phyloP scores from a whole-genome alignment of 345 rosid species.

The Populus pruinosa region DNA sequence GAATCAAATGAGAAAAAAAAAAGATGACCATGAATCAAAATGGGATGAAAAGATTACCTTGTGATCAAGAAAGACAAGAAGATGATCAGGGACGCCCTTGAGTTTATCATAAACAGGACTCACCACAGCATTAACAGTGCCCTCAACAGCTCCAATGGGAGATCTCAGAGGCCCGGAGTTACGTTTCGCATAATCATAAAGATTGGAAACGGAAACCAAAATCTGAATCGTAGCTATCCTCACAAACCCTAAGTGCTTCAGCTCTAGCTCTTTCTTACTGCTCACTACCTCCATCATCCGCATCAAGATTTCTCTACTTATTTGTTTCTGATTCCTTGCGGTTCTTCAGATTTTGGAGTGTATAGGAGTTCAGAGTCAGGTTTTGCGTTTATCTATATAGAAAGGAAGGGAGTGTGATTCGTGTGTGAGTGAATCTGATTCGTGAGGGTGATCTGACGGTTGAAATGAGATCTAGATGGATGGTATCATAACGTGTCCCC shows the following conservation, averaged over 20 bases:
- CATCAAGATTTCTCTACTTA: neutral
- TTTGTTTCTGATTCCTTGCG: neutral
- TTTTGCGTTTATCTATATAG: no score
- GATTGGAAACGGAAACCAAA: slow-evolving; percentile 44
- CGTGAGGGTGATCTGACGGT: slow-evolving; percentile 36
- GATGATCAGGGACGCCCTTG: slow-evolving; percentile 58
- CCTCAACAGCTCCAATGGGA: slow-evolving; percentile 63
- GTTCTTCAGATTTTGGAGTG: neutral
- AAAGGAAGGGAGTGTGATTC: no score
- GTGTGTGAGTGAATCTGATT: slow-evolving; percentile 4
- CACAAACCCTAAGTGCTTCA: slow-evolving; percentile 70
- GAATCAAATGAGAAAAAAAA: neutral
- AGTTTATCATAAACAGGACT: slow-evolving; percentile 62
- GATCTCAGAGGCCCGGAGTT: slow-evolving; percentile 79
- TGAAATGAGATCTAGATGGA: slow-evolving; percentile 10
- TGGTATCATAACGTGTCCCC: neutral
- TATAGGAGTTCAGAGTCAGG: neutral
- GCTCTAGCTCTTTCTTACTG: slow-evolving; percentile 27
- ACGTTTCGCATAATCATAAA: slow-evolving; percentile 69
- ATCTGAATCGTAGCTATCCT: slow-evolving; percentile 56
- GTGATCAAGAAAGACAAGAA: slow-evolving; percentile 63
- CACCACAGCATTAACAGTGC: slow-evolving; percentile 56
- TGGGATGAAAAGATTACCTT: slow-evolving; percentile 42
- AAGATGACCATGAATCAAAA: neutral
- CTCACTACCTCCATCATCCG: slow-evolving; percentile 40